Evolutionary conservation across 345 rosid genomes (phyloP).

Genomic region (Xanthoceras sorbifolium): DNA sequence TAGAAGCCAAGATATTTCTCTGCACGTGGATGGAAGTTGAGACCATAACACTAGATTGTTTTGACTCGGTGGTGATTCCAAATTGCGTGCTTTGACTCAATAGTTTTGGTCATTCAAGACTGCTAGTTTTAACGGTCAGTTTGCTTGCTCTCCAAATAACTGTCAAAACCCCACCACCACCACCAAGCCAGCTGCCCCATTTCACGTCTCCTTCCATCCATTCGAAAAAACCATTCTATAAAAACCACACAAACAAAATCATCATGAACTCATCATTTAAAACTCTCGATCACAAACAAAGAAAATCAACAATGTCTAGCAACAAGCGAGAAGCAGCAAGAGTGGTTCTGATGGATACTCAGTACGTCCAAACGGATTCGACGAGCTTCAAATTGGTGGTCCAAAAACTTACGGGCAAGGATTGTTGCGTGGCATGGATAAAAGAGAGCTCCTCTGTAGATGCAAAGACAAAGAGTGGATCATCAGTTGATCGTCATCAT

Average conservation of each 20-base stretch:
- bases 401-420: conserved; percentile 70
- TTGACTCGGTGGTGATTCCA: conserved; percentile 5
- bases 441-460: conserved; percentile 25
- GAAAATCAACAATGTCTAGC: background rate
- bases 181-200: background rate
- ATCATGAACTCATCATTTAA: background rate
- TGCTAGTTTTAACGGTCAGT: background rate
- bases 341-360: conserved; percentile 57
- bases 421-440: conserved; percentile 42
- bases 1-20: background rate
- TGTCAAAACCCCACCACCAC: background rate
- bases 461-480: background rate
- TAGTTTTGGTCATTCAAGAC: background rate
- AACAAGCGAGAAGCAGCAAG: conserved; percentile 33
- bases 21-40: background rate
- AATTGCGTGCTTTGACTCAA: conserved; percentile 12
- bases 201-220: background rate
- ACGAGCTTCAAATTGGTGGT: conserved; percentile 65
- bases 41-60: background rate
- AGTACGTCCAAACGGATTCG: conserved; percentile 51
- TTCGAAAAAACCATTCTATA: too few species aligned
- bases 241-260: background rate
- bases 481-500: too few species aligned
- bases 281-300: too few species aligned
- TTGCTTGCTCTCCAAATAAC: background rate